phyloP scores from a whole-genome alignment of 176 grass and related monocot genomes.

The Phragmites australis region DNA sequence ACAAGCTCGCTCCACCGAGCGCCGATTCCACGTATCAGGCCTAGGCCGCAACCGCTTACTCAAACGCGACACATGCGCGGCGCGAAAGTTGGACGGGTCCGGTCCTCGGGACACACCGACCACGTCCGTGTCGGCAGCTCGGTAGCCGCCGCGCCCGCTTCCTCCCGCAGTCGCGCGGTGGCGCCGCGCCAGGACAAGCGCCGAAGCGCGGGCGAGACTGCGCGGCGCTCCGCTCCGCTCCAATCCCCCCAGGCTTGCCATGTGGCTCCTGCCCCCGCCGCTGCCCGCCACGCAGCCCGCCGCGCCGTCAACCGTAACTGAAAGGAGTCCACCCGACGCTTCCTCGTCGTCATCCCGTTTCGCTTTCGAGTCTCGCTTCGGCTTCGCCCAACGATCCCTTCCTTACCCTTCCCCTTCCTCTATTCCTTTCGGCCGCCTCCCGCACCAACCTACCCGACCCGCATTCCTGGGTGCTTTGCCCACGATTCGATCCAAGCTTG shows the following conservation, averaged over 20 bases:
- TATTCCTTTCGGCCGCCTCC: constrained; percentile 25
- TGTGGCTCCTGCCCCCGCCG: constrained; percentile 3
- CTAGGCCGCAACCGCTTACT: not conserved
- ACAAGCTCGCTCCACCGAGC: not conserved
- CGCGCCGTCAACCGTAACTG: constrained; percentile 7
- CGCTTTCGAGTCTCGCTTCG: constrained; percentile 29
- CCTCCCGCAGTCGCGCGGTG: not conserved
- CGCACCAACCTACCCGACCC: constrained; percentile 44
- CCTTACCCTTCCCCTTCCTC: not conserved
- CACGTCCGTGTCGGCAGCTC: not conserved
- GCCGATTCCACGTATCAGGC: not conserved
- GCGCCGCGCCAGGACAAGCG: constrained; percentile 2
- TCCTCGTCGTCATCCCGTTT: not conserved
- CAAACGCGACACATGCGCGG: not conserved
- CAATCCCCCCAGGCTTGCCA: not conserved
- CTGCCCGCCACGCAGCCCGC: constrained; percentile 9
- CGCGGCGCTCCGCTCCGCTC: not conserved
- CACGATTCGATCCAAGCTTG: constrained; percentile 13
- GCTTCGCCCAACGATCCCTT: constrained; percentile 4
- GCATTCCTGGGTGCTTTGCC: constrained; percentile 22
- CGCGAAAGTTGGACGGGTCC: not conserved
- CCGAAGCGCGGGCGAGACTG: not conserved
- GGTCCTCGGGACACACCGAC: no score
- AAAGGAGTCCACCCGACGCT: constrained; percentile 30
- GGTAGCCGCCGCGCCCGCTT: no score